phyloP scores from a whole-genome alignment of 208 protist species.

The Leishmania turanica region DNA sequence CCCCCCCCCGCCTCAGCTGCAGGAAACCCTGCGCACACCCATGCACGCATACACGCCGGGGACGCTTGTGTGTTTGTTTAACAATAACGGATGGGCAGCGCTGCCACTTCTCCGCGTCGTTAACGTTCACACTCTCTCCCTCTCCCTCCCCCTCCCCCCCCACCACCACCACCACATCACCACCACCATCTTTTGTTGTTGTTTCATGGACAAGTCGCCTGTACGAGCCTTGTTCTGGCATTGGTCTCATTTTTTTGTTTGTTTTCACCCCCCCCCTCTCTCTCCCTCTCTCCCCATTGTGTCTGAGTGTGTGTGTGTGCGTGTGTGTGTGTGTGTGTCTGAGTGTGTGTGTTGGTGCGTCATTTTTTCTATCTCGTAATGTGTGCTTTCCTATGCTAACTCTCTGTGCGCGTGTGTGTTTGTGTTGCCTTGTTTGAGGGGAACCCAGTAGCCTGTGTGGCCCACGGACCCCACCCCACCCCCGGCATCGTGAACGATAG shows the following conservation, averaged over 20 bases:
- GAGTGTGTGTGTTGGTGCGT: no score
- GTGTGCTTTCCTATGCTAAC: background rate
- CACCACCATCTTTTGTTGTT: background rate
- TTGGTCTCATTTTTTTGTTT: background rate
- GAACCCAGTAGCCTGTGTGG: background rate
- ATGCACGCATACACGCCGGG: background rate
- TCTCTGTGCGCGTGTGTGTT: background rate
- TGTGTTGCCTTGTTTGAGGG: background rate
- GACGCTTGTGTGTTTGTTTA: background rate
- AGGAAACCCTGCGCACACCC: background rate
- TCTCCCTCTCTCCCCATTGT: no score
- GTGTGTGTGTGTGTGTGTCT: no score
- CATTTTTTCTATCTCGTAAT: background rate
- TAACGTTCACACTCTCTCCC: background rate
- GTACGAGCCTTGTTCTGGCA: background rate
- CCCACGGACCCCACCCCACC: background rate
- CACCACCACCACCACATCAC: background rate
- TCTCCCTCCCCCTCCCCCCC: background rate
- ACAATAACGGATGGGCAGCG: background rate
- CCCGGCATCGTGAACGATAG: background rate
- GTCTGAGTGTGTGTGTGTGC: no score
- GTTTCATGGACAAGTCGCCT: no score
- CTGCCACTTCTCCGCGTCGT: background rate
- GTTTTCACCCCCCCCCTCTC: no score
- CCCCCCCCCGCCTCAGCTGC: no score